These are phyloP conservation scores for Artemisia tridentata DNA, from an alignment of 129 eudicot genomes.

Conservation along the genomic window DNA sequence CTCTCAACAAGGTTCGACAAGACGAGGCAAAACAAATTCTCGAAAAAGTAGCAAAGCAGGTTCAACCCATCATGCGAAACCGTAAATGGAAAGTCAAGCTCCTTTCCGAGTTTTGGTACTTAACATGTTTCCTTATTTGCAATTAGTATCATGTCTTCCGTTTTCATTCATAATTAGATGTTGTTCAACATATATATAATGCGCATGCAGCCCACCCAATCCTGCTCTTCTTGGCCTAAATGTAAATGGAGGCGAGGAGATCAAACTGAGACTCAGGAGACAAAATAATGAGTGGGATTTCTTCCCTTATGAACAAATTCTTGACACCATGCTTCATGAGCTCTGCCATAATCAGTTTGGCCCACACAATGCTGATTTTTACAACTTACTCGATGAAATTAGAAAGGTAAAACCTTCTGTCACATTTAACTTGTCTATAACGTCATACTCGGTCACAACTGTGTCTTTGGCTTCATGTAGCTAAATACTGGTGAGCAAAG, in stretches of 20 bases:
- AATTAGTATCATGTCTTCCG: not conserved
- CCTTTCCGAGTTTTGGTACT: constrained; percentile 81
- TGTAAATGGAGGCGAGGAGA: constrained; percentile 72
- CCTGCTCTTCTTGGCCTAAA: constrained; percentile 81
- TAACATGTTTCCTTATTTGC: not conserved
- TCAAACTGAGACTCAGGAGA: constrained; percentile 67
- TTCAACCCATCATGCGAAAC: constrained; percentile 84
- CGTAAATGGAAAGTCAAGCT: constrained; percentile 76
- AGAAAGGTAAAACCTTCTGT: constrained; percentile 49
- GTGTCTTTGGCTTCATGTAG: not conserved
- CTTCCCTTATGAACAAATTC: constrained; percentile 66
- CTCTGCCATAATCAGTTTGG: constrained; percentile 87
- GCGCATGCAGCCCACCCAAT: constrained; percentile 65
- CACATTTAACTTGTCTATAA: too few relatives aligned
- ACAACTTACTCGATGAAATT: constrained; percentile 77
- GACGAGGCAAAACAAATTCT: constrained; percentile 71
- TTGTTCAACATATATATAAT: not conserved
- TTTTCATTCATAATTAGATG: not conserved
- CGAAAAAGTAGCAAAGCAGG: constrained; percentile 72
- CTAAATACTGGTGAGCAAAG: too few relatives aligned
- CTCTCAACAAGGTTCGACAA: constrained; percentile 63
- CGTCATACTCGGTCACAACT: too few relatives aligned
- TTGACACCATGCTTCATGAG: constrained; percentile 94
- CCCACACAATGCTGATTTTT: constrained; percentile 82
- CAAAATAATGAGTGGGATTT: constrained; percentile 75